phyloP scores from a whole-genome alignment of 306 rosid genomes.

The Fragaria vesca region DNA sequence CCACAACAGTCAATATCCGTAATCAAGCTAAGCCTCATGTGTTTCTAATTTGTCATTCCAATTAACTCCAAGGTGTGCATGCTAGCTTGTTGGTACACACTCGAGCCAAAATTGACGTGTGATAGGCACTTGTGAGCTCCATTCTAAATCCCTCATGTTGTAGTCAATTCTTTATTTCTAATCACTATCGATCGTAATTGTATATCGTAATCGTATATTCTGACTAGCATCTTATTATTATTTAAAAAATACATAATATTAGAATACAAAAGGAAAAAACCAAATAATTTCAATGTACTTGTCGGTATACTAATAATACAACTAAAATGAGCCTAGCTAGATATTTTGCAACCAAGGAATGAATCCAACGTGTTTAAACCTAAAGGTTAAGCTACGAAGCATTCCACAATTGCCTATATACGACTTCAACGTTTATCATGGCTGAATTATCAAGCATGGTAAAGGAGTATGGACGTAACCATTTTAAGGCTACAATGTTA shows the following conservation, averaged over 20 bases:
- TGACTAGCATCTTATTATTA: too few species aligned
- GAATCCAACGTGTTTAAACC: not conserved
- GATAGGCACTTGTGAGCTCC: not conserved
- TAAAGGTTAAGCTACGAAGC: not conserved
- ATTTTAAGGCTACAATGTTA: not conserved
- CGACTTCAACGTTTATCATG: not conserved
- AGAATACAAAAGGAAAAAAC: too few species aligned
- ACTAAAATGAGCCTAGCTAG: not conserved
- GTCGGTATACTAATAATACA: not conserved
- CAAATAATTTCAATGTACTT: too few species aligned
- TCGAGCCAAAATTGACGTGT: not conserved
- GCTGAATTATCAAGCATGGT: not conserved
- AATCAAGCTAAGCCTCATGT: not conserved
- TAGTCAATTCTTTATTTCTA: too few species aligned
- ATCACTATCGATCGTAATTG: not conserved
- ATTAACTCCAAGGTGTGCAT: not conserved
- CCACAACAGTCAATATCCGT: not conserved
- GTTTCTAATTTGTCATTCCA: not conserved
- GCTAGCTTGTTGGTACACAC: not conserved
- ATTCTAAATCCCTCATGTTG: not conserved
- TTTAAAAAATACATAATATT: too few species aligned
- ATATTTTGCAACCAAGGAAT: not conserved
- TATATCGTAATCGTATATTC: too few species aligned
- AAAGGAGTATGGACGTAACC: not conserved
- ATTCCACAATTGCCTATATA: not conserved